phyloP scores from a whole-genome alignment of 139 green algal genomes.

The Picochlorum sp. region DNA sequence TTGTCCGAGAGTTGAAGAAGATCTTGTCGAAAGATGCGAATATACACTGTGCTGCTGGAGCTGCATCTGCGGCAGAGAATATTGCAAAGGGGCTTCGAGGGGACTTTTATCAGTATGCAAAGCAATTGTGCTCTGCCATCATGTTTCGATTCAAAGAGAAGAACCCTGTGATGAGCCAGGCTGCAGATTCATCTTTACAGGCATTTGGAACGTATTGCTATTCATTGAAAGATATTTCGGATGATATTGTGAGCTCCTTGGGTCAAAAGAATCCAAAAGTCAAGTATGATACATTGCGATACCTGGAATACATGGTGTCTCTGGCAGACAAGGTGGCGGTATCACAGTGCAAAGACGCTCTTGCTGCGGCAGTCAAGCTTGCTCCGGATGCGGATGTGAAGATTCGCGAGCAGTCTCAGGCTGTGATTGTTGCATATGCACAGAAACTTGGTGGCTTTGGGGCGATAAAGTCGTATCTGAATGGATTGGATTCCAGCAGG shows the following conservation, averaged over 20 bases:
- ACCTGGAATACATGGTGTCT: conserved; percentile 38
- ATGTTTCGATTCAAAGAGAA: conserved; percentile 90
- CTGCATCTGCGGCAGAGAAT: conserved; percentile 15
- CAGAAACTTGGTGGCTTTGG: conserved; percentile 38
- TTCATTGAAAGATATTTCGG: conserved; percentile 54
- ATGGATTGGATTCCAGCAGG: conserved; percentile 62
- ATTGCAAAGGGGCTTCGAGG: conserved; percentile 46
- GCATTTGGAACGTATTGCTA: conserved; percentile 49
- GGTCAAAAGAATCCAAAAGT: conserved; percentile 77
- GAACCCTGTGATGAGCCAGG: conserved; percentile 56
- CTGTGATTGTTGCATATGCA: conserved; percentile 58
- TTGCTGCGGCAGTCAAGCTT: conserved; percentile 54
- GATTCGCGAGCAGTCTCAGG: conserved; percentile 60
- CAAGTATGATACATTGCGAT: conserved; percentile 49
- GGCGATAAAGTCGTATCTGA: conserved; percentile 19
- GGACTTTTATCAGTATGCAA: conserved; percentile 43
- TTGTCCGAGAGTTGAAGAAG: conserved; percentile 63
- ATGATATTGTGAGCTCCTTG: conserved; percentile 51
- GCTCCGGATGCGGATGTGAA: conserved; percentile 56
- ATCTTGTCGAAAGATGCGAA: conserved; percentile 80
- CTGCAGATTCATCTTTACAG: conserved; percentile 48
- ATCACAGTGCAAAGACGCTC: conserved; percentile 15
- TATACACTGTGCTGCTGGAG: conserved; percentile 63
- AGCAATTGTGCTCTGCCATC: conserved; percentile 33
- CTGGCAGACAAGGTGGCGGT: conserved; percentile 13